Base-by-base conservation (phyloP, 2,329 filamentous ascomycete genomes). In the Alternaria postmessia region DNA sequence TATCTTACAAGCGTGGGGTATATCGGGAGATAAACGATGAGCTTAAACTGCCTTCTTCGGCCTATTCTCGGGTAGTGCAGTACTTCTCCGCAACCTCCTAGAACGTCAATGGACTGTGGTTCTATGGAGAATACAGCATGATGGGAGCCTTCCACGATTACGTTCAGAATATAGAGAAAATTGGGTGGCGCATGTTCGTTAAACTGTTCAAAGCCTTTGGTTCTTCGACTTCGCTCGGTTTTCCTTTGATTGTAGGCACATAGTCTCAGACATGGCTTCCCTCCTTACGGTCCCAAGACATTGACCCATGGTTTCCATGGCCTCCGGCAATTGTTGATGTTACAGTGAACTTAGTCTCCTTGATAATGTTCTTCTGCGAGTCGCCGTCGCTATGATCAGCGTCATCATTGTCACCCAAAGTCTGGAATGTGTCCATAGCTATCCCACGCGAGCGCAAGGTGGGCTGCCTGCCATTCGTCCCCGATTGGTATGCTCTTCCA, bases 281-380 rank as follows among this genome's bases (percentile, higher is more conserved):
- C 1, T 52, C 20, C 32, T 57, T 57, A 12, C 51, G 34, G 28
- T 49, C 30, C 51, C 51, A 58, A 41, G 24, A 8, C 42, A 39
- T 39, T 7, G 14, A 32, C 14, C 24, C 41, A 14, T 14, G 46
- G n/a, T 47, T 42, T 24, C 26, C 7, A 20, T 22, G 38, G 8
- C 49, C 42, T 43, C 36, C 56, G 47, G 47, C 47, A 36, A 38
- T 43, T 11, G 12, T 44, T 6, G 62, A 61, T 6, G 61, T 67
- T 6, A 68, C 59, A 7, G 57, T 63, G 12, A 65, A 70, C 47
- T 58, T 62, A 0, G 77, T 79, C 58, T 79, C 75, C 63, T 79
- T 80, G 55, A 79, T 59, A 24, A 80, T 79, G n/a, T 80, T 74
- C 59, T 75, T 79, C 65, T 79, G 72, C 51, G 76, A 79, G 43